Conservation (phyloP, 257 asterid species). For the Echium plantagineum region DNA sequence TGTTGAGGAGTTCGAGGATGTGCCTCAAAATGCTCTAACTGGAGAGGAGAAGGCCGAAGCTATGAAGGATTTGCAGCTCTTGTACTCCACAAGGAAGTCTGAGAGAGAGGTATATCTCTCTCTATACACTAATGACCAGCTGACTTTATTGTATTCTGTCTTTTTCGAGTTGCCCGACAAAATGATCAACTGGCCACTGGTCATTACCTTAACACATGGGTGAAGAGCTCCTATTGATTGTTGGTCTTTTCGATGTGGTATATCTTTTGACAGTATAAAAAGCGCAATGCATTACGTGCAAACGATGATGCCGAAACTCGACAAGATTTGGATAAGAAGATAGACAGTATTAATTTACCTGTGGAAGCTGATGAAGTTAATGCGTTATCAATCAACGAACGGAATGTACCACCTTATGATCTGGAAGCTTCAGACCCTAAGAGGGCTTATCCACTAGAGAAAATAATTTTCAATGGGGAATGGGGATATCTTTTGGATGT, state of each 20-base stretch:
- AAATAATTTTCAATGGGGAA: slow-evolving; percentile 70
- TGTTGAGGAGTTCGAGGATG: slow-evolving; percentile 24
- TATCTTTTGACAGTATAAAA: slow-evolving; percentile 32
- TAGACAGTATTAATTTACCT: slow-evolving; percentile 31
- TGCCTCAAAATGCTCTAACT: slow-evolving; percentile 23
- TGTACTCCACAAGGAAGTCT: slow-evolving; percentile 36
- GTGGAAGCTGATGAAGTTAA: slow-evolving; percentile 38
- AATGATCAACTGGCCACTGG: no score
- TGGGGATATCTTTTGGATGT: slow-evolving; percentile 72
- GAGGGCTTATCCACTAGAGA: slow-evolving; percentile 68
- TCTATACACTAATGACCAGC: neutral
- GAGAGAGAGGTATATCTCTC: slow-evolving; percentile 31
- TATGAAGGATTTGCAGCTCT: slow-evolving; percentile 5
- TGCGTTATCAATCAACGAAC: slow-evolving; percentile 20
- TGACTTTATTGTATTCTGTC: no score
- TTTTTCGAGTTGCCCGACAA: no score
- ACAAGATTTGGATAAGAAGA: slow-evolving; percentile 27
- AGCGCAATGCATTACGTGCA: slow-evolving; percentile 27
- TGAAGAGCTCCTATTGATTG: no score
- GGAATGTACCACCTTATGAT: slow-evolving; percentile 60
- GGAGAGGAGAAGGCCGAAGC: slow-evolving; percentile 29
- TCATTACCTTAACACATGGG: no score
- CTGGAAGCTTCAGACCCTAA: slow-evolving; percentile 47
- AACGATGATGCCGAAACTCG: slow-evolving; percentile 32
- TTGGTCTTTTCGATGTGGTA: no score